Evolutionary conservation across 1,139 yeast genomes (phyloP), one percentile per base, ranked within the genome.

Genomic region (Scheffersomyces stambukii): DNA sequence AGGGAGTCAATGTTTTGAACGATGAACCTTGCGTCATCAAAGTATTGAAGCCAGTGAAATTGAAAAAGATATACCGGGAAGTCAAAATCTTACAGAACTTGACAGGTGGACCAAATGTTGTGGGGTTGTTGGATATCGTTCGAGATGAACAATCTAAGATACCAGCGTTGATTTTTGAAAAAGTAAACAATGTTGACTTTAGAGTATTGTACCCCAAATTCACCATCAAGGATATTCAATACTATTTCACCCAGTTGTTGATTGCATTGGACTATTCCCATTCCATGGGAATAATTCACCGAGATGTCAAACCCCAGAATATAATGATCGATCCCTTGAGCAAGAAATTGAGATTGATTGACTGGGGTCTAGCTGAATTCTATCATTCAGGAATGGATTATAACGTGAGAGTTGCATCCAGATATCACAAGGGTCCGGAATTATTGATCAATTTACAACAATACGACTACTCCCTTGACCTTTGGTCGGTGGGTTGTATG

Each of bases 281-380:
- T 57, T 78, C 86, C 3, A 80, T 80, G 82, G 93, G 93, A 14
- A 81, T 82, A 32, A 80, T 82, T 70, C 93, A 82, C 52, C 63
- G 93, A 49, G 93, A 82, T 51, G 91, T 82, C 26, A 82, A 82
- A 54, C 93, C 93, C 4, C 93, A 82, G 50, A 82, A 82, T 52
- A 79, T 82, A 34, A 82, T 82, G 91, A 82, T 82, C 43, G 91
- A 82, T 52, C 91, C 84, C 23, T 49, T 61, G 25, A 63, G 60
- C 35, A 75, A 72, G 42, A 74, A 76, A 43, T 59, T 82, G 39
- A 65, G 89, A 42, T 68, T 82, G 36, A 82, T 82, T 32, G 93
- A 82, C 54, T 82, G 93, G 93, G 93, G 93, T 21, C 60, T 82
- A 30, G 91, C 93, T 4, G 93, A 82, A 50, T 82, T 81, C 48